Conservation (phyloP, 78 protist species). For the Cavenderia fasciculata region DNA sequence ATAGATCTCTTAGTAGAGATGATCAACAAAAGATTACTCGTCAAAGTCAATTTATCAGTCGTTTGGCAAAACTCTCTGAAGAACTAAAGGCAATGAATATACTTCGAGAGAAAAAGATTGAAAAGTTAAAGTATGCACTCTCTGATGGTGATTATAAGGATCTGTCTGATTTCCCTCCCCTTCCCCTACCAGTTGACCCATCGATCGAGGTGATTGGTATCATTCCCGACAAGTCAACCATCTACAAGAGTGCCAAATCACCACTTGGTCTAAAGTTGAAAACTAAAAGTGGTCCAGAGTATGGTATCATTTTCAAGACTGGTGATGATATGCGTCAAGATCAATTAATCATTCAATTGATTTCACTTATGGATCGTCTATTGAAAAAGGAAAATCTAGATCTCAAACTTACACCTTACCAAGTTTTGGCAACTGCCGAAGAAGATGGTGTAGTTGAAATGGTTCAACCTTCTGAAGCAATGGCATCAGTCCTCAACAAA, state of each 20-base stretch:
- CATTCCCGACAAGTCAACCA: slow-evolving; percentile 65
- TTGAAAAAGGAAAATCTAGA: slow-evolving; percentile 91
- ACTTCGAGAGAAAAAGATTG: slow-evolving; percentile 45
- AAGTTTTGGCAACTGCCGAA: slow-evolving; percentile 91
- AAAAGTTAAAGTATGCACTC: slow-evolving; percentile 46
- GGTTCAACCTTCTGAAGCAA: slow-evolving; percentile 66
- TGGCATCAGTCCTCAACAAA: slow-evolving; percentile 75
- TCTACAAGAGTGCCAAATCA: slow-evolving; percentile 84
- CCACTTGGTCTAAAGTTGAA: slow-evolving; percentile 78
- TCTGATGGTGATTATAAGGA: slow-evolving; percentile 59
- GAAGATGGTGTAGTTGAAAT: slow-evolving; percentile 85
- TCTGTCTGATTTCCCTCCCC: slow-evolving; percentile 69
- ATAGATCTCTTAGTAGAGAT: not conserved
- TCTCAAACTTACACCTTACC: slow-evolving; percentile 94
- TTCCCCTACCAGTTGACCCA: slow-evolving; percentile 77
- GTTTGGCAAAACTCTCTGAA: slow-evolving; percentile 22
- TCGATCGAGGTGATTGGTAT: slow-evolving; percentile 68
- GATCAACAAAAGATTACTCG: not conserved
- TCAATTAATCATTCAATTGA: slow-evolving; percentile 95
- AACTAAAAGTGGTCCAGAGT: slow-evolving; percentile 61
- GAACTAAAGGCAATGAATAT: slow-evolving; percentile 68
- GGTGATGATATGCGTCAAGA: slow-evolving; percentile 99
- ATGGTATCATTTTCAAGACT: slow-evolving; percentile 88
- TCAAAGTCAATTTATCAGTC: slow-evolving; percentile 11
- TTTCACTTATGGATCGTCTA: slow-evolving; percentile 93